Evolutionary conservation across 176 grass and related monocot species (phyloP).

Genomic region (Bonia amplexicaulis): DNA sequence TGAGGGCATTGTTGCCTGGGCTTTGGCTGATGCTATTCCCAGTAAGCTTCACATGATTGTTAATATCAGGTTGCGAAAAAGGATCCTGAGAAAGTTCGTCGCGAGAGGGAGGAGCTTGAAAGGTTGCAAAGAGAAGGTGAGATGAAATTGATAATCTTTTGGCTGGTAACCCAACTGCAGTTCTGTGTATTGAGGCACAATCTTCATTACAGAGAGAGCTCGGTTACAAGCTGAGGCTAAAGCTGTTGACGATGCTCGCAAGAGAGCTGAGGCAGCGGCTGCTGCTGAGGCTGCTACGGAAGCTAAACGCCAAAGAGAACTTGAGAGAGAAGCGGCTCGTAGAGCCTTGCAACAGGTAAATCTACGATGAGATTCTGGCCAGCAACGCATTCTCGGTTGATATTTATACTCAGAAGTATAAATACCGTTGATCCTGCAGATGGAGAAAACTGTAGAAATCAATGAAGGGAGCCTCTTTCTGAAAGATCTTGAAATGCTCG

Average conservation of each 20-base stretch:
- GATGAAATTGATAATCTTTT: conserved; percentile 25
- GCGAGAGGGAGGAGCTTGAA: conserved; percentile 84
- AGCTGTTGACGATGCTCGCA: conserved; percentile 74
- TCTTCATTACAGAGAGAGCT: conserved; percentile 65
- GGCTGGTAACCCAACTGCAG: not conserved
- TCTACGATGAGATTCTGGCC: not conserved
- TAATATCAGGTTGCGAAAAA: conserved; percentile 64
- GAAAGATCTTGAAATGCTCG: conserved; percentile 92
- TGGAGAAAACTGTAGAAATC: conserved; percentile 97
- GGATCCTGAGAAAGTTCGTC: conserved; percentile 84
- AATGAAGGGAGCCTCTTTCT: conserved; percentile 78
- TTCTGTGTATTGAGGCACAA: conserved; percentile 14
- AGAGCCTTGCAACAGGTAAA: conserved; percentile 89
- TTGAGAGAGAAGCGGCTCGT: conserved; percentile 96
- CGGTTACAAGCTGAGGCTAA: conserved; percentile 92
- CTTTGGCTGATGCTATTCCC: conserved; percentile 5
- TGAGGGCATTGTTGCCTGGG: conserved; percentile 10
- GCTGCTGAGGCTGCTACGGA: conserved; percentile 66
- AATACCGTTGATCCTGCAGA: conserved; percentile 43
- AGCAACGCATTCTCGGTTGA: not conserved
- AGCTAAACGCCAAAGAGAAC: conserved; percentile 74
- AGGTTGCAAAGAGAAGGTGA: conserved; percentile 83
- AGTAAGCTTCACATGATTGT: conserved; percentile 17
- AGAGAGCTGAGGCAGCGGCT: conserved; percentile 67
- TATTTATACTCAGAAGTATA: conserved; percentile 14